Base-by-base conservation (phyloP, 352 stramenopile genomes). In the Globisporangium alternatum region DNA sequence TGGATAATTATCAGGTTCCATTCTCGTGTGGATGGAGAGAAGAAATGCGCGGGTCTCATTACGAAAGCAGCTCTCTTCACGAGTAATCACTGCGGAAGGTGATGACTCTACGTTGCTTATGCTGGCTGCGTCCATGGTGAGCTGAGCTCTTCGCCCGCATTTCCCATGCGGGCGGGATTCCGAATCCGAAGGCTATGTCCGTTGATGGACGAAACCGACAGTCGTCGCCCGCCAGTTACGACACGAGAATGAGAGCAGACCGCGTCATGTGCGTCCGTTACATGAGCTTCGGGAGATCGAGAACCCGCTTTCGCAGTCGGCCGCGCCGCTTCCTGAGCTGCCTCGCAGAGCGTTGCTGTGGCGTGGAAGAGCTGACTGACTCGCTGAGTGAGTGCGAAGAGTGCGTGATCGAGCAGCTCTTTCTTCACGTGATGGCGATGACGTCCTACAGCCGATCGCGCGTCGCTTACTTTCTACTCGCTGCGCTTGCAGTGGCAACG, bases 1-100 rank as follows among this genome's bases (percentile, higher is more conserved):
- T 57, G 51, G 51, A 57, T 57, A 19, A 57, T 39, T 56, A 57
- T 57, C 51, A 57, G 30, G 35, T 41, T 41, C 35, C 35, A 17
- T 41, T 41, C 15, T 39, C 9, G 35, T 41, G 35, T 17, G 35
- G 9, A 41, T 41, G 35, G 25, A 8, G 39, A 45, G 35, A 41
- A 41, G 9, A 12, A 41, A 41, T 15, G 35, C 9, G 35, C 35
- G 12, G 35, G 35, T 41, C 35, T 41, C 35, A 2, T 41, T 17
- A 15, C 35, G 35, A 41, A 15, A 41, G 31, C 35, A 41, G 35
- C 35, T 41, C 35, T 3, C 35, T 17, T n/a, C 13, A 19, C 39
- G 39, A 45, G 39, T 45, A n/a, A 19, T 45, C 39, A n/a, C 13
- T 15, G 13, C 39, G 4, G 15, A 45, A 48, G 43, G 17, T 22